These are phyloP conservation scores for Saturnispora gosingensis DNA, from an alignment of 805 yeast species.

Conservation along the genomic window DNA sequence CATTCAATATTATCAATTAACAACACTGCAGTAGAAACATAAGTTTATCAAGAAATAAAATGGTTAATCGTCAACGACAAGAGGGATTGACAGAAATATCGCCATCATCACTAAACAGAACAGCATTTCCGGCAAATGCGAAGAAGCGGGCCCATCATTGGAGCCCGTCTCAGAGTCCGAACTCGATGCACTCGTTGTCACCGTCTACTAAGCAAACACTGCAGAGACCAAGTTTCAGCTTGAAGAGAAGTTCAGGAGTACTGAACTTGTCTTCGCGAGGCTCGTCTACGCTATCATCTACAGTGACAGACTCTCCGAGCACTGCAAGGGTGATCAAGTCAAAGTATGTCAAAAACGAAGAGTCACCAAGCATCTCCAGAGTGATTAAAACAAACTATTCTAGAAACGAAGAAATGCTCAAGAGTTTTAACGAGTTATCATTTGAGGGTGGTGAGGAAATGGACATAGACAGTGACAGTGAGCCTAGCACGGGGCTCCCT, in stretches of 20 bases:
- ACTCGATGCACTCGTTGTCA: conserved; percentile 12
- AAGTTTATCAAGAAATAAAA: background rate
- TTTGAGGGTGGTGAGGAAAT: conserved; percentile 11
- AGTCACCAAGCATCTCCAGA: conserved; percentile 22
- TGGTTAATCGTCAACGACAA: conserved; percentile 6
- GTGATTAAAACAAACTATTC: conserved; percentile 21
- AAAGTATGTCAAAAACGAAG: conserved; percentile 13
- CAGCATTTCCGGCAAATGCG: conserved; percentile 24
- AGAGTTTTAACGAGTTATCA: conserved; percentile 28
- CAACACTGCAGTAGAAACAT: background rate
- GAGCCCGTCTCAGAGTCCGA: conserved; percentile 20
- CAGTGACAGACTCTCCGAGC: conserved; percentile 29
- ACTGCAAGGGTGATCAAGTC: conserved; percentile 15
- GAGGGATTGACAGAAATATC: conserved; percentile 14
- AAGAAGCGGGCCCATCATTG: conserved; percentile 16
- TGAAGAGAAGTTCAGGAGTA: conserved; percentile 39
- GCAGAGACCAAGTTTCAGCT: background rate
- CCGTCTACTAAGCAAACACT: conserved; percentile 13
- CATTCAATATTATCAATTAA: background rate
- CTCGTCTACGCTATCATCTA: background rate
- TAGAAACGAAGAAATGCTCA: conserved; percentile 22
- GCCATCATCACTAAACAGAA: conserved; percentile 18
- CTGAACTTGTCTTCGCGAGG: conserved; percentile 33
- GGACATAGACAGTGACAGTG: conserved; percentile 1
- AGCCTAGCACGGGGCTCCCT: background rate